These are phyloP conservation scores for Hortiboletus flavorubellus DNA, from an alignment of 768 basidiomycete genomes.

Conservation along the genomic window DNA sequence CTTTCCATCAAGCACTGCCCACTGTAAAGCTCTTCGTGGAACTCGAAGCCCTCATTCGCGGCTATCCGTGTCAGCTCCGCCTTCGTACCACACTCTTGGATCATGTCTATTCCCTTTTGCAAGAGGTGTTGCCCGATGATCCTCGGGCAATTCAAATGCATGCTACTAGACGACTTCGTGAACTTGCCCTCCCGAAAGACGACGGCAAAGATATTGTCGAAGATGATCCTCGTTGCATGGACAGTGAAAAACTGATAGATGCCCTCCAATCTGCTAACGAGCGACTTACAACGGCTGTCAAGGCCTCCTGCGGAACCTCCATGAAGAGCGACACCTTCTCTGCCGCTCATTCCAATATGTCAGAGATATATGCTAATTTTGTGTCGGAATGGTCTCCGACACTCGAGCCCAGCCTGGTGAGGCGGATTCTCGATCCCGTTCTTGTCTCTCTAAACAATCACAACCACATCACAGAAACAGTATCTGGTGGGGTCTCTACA, in stretches of 20 bases:
- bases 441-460: not conserved
- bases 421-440: not conserved
- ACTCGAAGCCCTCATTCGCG: slow-evolving; percentile 40
- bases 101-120: slow-evolving; percentile 43
- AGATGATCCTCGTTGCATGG: slow-evolving; percentile 5
- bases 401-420: slow-evolving; percentile 32
- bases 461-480: slow-evolving; percentile 38
- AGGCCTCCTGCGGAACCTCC: slow-evolving; percentile 22
- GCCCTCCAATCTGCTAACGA: slow-evolving; percentile 32
- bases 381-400: slow-evolving; percentile 40
- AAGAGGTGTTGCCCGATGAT: slow-evolving; percentile 34
- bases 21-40: slow-evolving; percentile 40
- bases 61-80: slow-evolving; percentile 39
- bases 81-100: slow-evolving; percentile 41
- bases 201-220: slow-evolving; percentile 1
- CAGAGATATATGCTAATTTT: slow-evolving; percentile 41
- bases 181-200: slow-evolving; percentile 27
- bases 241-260: slow-evolving; percentile 25
- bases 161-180: slow-evolving; percentile 37
- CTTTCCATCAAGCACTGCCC: slow-evolving; percentile 36
- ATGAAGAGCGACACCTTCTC: slow-evolving; percentile 10
- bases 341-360: slow-evolving; percentile 29
- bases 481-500: slow-evolving; percentile 52
- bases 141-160: slow-evolving; percentile 38
- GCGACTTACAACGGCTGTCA: slow-evolving; percentile 26